Evolutionary conservation across 1,139 yeast genomes (phyloP), one percentile per base, ranked within the genome.

Genomic region (Candida smagusa): DNA sequence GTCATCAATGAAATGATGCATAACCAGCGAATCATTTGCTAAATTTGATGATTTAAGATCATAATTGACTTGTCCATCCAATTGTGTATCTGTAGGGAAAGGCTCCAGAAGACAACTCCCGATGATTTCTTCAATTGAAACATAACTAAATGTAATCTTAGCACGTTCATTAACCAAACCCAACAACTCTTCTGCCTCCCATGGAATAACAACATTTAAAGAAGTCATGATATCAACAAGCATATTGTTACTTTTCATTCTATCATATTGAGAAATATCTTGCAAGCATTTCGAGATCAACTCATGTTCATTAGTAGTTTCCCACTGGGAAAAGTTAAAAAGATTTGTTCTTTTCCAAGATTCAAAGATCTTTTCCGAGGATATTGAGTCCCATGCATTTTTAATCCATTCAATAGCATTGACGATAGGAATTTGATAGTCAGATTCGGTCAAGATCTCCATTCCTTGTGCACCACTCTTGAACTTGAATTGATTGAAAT

Each of bases 51-150:
- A 16, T 16, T 16, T 16, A 16, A 16, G 5, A 16, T 3, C 19
- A 16, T 4, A 16, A 3, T 16, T 3, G 5, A 16, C 19, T 16
- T 16, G 19, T 16, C 19, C 19, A 4, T 16, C 19, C 19, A 16
- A 16, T 16, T 16, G 19, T 16, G 5, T 5, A 16, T 16, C 19
- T 4, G 19, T 5, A 16, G 19, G 19, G 19, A 31, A 43, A 3
- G 40, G 31, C 40, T 76, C 81, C 53, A 74, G 74, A 8, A 78
- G 64, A 47, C 85, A 79, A 54, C 84, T 75, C 19, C 79, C 79
- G 3, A 80, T 78, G 33, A 80, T 72, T 46, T 81, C 86, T 41
- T 75, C 81, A 36, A 78, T 77, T n/a, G 84, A 78, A 9, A 74
- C 65, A 51, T 79, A 81, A 42, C 65, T 68, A n/a, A 68, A 52